phyloP scores from a whole-genome alignment of 164 flowering plant species.

The Santalum album region DNA sequence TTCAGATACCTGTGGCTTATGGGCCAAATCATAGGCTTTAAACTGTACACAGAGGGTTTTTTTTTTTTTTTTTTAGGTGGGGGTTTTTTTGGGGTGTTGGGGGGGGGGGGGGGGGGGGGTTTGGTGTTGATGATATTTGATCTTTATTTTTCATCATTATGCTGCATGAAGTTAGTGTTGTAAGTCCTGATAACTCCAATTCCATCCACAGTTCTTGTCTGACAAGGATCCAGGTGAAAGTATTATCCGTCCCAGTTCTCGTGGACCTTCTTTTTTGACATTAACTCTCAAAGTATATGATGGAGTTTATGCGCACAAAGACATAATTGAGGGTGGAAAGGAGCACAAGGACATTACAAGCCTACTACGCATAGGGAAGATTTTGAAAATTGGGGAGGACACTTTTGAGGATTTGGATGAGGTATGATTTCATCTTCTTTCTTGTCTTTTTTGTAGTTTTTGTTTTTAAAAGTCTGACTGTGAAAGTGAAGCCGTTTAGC shows the following conservation, averaged over 20 bases:
- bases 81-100: too few species aligned
- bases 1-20: too few species aligned
- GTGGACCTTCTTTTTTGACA: conserved; percentile 77
- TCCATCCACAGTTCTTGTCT: conserved; percentile 50
- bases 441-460: background rate
- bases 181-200: background rate
- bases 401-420: conserved; percentile 96
- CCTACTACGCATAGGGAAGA: conserved; percentile 85
- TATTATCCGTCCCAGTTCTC: conserved; percentile 83
- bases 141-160: background rate
- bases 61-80: too few species aligned
- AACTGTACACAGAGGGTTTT: too few species aligned
- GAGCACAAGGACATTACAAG: conserved; percentile 92
- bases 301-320: conserved; percentile 93
- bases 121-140: background rate
- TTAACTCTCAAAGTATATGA: conserved; percentile 82
- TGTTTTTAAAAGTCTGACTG: background rate
- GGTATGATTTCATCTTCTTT: conserved; percentile 18
- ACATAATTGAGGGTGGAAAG: conserved; percentile 84
- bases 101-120: too few species aligned
- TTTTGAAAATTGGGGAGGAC: conserved; percentile 87
- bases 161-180: background rate
- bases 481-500: too few species aligned
- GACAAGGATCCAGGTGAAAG: conserved; percentile 95
- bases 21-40: too few species aligned